phyloP scores from a whole-genome alignment of 2,329 filamentous ascomycete genomes.

The Hypoxylon sp. region DNA sequence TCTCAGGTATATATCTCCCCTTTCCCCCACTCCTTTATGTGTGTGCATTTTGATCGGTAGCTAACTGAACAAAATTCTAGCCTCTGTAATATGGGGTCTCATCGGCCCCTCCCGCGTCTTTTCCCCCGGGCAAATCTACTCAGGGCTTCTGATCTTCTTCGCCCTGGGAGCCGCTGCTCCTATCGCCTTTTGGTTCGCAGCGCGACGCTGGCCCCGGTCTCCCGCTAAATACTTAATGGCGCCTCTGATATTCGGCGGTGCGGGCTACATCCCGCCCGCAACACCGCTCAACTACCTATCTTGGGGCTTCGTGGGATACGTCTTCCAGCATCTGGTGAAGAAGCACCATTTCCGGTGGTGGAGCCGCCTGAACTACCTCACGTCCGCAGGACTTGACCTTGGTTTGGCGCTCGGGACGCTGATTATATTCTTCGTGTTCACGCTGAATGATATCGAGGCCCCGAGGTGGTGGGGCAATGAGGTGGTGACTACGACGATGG shows the following conservation, averaged over 20 bases:
- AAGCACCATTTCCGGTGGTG: conserved; percentile 76
- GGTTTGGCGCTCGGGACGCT: conserved; percentile 76
- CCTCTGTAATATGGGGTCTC: conserved; percentile 76
- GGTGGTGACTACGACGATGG: conserved; percentile 71
- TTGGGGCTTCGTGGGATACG: conserved; percentile 78
- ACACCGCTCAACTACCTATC: conserved; percentile 80
- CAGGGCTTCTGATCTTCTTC: conserved; percentile 71
- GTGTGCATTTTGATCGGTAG: not conserved
- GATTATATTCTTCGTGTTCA: conserved; percentile 78
- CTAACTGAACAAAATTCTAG: conserved; percentile 48
- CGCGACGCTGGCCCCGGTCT: conserved; percentile 65
- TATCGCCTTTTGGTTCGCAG: conserved; percentile 64
- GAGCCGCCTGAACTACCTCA: conserved; percentile 79
- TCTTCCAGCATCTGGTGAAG: conserved; percentile 78
- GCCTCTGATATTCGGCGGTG: conserved; percentile 73
- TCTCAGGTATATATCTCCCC: conserved; percentile 61
- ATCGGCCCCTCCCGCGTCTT: conserved; percentile 75
- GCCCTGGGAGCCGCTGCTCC: conserved; percentile 67
- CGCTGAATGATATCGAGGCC: conserved; percentile 70
- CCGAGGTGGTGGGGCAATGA: conserved; percentile 79
- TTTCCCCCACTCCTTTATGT: not conserved
- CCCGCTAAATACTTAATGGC: conserved; percentile 68
- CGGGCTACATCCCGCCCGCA: conserved; percentile 71
- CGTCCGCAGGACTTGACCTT: conserved; percentile 76
- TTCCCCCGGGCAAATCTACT: conserved; percentile 72